Evolutionary conservation across 2,329 filamentous ascomycete species (phyloP).

Genomic region (Coniochaeta hoffmannii): DNA sequence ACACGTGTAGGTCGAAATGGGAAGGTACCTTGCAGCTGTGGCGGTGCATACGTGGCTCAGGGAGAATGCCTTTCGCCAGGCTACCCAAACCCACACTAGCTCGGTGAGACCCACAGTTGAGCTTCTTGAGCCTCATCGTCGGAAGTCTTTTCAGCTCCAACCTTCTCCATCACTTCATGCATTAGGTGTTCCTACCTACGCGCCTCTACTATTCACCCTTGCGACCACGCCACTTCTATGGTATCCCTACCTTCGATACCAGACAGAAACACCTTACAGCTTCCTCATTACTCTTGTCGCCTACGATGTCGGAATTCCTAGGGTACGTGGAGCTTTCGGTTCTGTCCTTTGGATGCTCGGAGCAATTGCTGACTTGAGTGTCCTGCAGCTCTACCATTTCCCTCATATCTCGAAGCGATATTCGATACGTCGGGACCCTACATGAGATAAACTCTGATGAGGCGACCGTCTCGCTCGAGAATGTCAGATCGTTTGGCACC

Average conservation of each 20-base stretch:
- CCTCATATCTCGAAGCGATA: slow-evolving; percentile 94
- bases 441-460: slow-evolving; percentile 98
- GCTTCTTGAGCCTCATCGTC: not conserved
- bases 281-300: not conserved
- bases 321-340: slow-evolving; percentile 33
- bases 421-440: slow-evolving; percentile 91
- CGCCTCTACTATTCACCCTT: not conserved
- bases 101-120: not conserved
- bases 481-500: slow-evolving; percentile 90
- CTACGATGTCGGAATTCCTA: slow-evolving; percentile 51
- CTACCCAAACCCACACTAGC: not conserved
- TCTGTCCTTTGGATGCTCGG: slow-evolving; percentile 13
- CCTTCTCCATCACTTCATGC: not conserved
- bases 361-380: slow-evolving; percentile 20
- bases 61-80: too few species aligned
- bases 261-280: not conserved
- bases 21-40: too few species aligned
- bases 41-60: not conserved
- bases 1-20: too few species aligned
- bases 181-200: not conserved
- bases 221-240: not conserved
- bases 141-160: not conserved
- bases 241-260: not conserved
- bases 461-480: slow-evolving; percentile 93
- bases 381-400: slow-evolving; percentile 76